Percentiles rank a stretch among this genome's conserved stretches.
Evolutionary conservation across 345 rosid genomes (phyloP).

Genomic region (Pugionium cornutum): DNA sequence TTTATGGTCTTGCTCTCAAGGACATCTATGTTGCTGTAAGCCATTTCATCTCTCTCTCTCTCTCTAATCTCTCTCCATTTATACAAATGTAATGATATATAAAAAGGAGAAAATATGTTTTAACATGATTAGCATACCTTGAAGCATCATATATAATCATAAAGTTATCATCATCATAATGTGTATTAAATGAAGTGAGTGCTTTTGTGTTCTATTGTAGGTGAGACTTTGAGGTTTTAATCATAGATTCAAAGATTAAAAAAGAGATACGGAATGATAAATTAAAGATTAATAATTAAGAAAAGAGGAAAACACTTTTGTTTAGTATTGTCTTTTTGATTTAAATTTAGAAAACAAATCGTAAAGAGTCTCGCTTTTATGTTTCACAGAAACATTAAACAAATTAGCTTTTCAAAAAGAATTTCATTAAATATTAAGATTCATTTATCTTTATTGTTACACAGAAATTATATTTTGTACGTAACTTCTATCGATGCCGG

Average conservation of each 20-base stretch:
- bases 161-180: not conserved
- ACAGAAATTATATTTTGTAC: slow-evolving; percentile 37
- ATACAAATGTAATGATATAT: not conserved
- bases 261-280: slow-evolving; percentile 33
- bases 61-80: too few relatives aligned
- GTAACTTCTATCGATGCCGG: slow-evolving; percentile 46
- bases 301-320: slow-evolving; percentile 33
- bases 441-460: slow-evolving; percentile 32
- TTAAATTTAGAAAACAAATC: slow-evolving; percentile 14
- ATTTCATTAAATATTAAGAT: slow-evolving; percentile 8
- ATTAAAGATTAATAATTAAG: slow-evolving; percentile 9
- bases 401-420: slow-evolving; percentile 35
- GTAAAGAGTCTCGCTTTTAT: slow-evolving; percentile 33
- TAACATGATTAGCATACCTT: not conserved
- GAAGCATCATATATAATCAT: slow-evolving; percentile 11
- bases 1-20: slow-evolving; percentile 54
- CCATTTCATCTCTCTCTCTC: not conserved
- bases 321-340: slow-evolving; percentile 36
- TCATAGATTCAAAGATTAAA: slow-evolving; percentile 27
- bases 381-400: slow-evolving; percentile 31
- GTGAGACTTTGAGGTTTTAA: slow-evolving; percentile 39
- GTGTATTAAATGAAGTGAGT: slow-evolving; percentile 10
- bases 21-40: slow-evolving; percentile 53
- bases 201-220: slow-evolving; percentile 42
- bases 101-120: slow-evolving; percentile 6